Conservation (phyloP, 345 rosid species). For the Luvunga scandens region DNA sequence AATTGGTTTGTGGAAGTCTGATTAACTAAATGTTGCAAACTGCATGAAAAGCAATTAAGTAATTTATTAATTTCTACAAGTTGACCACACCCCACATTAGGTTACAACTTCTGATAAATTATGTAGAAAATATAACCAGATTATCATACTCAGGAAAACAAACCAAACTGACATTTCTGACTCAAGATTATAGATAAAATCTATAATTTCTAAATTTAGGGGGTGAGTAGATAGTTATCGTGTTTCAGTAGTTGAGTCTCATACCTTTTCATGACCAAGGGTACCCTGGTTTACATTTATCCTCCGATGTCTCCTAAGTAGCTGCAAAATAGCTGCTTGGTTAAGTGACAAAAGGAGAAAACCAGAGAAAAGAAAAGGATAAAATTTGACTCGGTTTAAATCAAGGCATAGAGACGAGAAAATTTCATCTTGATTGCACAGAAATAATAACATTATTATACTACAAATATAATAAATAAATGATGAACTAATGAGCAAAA, state of each 20-base stretch:
- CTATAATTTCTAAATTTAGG: neutral
- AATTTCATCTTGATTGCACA: neutral
- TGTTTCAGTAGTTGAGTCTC: neutral
- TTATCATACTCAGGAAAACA: neutral
- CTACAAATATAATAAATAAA: neutral
- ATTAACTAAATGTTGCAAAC: neutral
- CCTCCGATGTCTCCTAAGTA: constrained; percentile 66
- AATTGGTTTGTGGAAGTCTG: neutral
- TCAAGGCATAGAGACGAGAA: neutral
- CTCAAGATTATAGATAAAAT: neutral
- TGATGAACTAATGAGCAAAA: neutral
- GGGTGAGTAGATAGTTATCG: neutral
- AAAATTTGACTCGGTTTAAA: neutral
- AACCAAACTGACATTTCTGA: neutral
- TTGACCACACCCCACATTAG: neutral
- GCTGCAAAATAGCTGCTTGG: constrained; percentile 29
- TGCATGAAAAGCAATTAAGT: neutral
- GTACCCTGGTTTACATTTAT: constrained; percentile 48
- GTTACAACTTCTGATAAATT: neutral
- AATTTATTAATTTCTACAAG: neutral
- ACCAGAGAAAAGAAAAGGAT: neutral
- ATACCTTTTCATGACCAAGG: constrained; percentile 61
- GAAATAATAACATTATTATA: neutral
- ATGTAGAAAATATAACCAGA: neutral
- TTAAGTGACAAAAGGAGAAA: neutral